A percentile compares a stretch with the other conserved stretches of the same genome.
Conservation (phyloP, 176 grass and related monocot genomes). For the Aegilops speltoides region DNA sequence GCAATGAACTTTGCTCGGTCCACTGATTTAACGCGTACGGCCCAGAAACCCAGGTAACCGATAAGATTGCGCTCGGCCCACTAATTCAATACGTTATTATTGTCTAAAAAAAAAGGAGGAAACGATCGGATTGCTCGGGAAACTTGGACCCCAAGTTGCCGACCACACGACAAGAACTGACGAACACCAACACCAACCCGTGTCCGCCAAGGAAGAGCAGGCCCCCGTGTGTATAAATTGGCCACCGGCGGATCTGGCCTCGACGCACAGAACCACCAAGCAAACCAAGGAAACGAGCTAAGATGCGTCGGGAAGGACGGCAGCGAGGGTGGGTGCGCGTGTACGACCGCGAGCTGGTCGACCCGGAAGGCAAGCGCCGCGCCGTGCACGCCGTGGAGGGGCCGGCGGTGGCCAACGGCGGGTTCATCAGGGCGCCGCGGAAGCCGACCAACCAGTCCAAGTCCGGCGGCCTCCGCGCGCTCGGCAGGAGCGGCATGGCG, state of each 20-base stretch:
- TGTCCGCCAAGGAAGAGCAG: not conserved
- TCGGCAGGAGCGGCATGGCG: not conserved
- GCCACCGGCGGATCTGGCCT: not conserved
- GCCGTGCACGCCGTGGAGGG: constrained; percentile 16
- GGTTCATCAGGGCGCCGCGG: constrained; percentile 15
- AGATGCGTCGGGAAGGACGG: constrained; percentile 42
- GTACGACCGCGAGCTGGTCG: constrained; percentile 9
- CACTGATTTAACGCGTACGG: too few relatives aligned
- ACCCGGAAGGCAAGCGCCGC: constrained; percentile 22
- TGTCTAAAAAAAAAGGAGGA: too few relatives aligned
- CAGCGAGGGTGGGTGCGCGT: constrained; percentile 36
- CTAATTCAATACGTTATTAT: too few relatives aligned
- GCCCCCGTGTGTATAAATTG: not conserved
- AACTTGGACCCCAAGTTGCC: too few relatives aligned
- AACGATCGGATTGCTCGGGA: too few relatives aligned
- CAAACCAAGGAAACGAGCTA: not conserved
- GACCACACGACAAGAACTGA: too few relatives aligned
- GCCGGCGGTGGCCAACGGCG: not conserved
- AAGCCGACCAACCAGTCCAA: constrained; percentile 13
- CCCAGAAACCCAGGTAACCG: too few relatives aligned
- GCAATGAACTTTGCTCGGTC: too few relatives aligned
- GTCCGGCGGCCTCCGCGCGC: not conserved
- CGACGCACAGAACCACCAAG: not conserved
- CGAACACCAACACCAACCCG: not conserved
- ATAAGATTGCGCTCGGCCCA: too few relatives aligned